Evolutionary conservation across 1,284 basidiomycete genomes (phyloP).

Genomic region (Ceratobasidium sp.): DNA sequence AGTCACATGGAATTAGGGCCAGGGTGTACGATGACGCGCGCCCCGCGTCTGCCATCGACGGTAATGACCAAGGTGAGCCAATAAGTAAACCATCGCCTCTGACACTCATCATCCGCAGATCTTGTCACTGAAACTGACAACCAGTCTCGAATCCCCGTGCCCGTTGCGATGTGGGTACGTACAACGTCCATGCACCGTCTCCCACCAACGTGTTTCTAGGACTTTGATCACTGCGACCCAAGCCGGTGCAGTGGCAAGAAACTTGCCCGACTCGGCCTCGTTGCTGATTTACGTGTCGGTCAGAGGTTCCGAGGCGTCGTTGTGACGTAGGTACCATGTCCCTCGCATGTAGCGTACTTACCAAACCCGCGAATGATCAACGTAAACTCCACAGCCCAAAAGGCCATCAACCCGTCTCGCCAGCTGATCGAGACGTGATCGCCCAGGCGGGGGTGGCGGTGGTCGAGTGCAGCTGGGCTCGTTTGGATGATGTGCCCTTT

Average conservation of each 20-base stretch:
- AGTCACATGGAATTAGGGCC: constrained; percentile 41
- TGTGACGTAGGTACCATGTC: constrained; percentile 71
- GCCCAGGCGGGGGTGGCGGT: constrained; percentile 84
- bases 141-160: constrained; percentile 59
- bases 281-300: constrained; percentile 84
- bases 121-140: constrained; percentile 49
- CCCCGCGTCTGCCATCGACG: constrained; percentile 62
- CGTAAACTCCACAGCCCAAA: constrained; percentile 70
- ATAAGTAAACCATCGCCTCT: constrained; percentile 1
- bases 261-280: constrained; percentile 82
- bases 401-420: constrained; percentile 80
- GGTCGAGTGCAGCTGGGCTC: constrained; percentile 97
- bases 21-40: constrained; percentile 47
- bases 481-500: constrained; percentile 93
- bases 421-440: constrained; percentile 84
- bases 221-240: constrained; percentile 97
- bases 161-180: constrained; percentile 89
- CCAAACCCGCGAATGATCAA: constrained; percentile 30
- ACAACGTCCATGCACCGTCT: background rate
- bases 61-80: constrained; percentile 46
- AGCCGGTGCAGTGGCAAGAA: constrained; percentile 95
- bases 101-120: background rate
- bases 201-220: constrained; percentile 57
- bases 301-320: constrained; percentile 90
- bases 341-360: background rate